These are phyloP conservation scores for Scutellaria barbata DNA, from an alignment of 257 asterid genomes.

Conservation along the genomic window DNA sequence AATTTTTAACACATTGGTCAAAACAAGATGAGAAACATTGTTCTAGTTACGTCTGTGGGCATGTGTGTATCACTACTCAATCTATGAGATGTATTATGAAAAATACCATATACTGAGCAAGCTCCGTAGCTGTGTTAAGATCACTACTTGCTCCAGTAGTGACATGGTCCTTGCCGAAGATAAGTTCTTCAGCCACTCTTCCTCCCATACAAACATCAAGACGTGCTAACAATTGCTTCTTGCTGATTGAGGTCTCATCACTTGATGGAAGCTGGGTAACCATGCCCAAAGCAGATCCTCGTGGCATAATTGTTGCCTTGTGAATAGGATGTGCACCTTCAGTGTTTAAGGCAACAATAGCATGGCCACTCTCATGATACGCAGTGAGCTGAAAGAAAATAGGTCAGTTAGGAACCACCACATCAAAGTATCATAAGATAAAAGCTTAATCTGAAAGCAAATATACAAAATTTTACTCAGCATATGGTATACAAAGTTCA, in stretches of 20 bases:
- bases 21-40: conserved; percentile 2
- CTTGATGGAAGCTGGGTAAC: conserved; percentile 95
- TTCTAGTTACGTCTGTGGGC: not conserved
- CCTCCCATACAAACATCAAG: conserved; percentile 99
- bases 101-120: conserved; percentile 89
- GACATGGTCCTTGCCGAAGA: conserved; percentile 82
- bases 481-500: not conserved
- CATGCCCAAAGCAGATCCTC: conserved; percentile 97
- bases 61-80: not conserved
- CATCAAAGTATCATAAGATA: not conserved
- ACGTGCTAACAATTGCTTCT: conserved; percentile 92
- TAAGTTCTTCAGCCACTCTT: conserved; percentile 94
- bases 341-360: conserved; percentile 91
- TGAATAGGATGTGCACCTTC: conserved; percentile 98
- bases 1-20: not conserved
- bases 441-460: no score
- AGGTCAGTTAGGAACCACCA: conserved; percentile 14
- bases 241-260: conserved; percentile 94
- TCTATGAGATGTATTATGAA: not conserved
- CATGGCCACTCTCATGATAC: conserved; percentile 97
- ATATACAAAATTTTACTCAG: not conserved
- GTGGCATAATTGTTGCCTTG: conserved; percentile 94
- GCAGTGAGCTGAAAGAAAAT: conserved; percentile 79
- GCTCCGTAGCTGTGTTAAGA: conserved; percentile 86
- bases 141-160: conserved; percentile 98